These are phyloP conservation scores for Brachypodium distachyon DNA, from an alignment of 202 grass and related monocot genomes.

Conservation along the genomic window DNA sequence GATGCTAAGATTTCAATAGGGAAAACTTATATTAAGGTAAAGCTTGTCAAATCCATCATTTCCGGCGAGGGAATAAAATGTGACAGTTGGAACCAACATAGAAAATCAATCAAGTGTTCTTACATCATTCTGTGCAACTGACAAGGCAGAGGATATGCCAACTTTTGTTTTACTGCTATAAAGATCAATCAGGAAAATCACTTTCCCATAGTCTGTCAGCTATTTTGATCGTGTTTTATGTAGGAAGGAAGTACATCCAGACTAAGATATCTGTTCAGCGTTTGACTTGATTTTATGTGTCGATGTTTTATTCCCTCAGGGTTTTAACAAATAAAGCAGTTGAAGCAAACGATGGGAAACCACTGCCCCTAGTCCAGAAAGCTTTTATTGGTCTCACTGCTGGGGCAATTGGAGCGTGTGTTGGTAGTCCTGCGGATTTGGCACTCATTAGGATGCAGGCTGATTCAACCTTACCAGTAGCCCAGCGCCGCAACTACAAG, in stretches of 20 bases:
- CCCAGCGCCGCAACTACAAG: constrained; percentile 61
- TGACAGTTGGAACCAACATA: background rate
- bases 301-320: constrained; percentile 18
- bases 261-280: background rate
- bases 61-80: background rate
- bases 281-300: background rate
- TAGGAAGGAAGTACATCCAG: background rate
- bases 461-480: constrained; percentile 60
- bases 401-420: constrained; percentile 62
- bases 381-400: constrained; percentile 63
- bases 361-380: constrained; percentile 58
- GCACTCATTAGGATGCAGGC: constrained; percentile 75
- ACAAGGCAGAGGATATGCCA: background rate
- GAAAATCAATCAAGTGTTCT: background rate
- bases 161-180: background rate
- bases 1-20: background rate
- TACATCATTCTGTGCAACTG: background rate
- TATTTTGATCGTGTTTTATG: background rate
- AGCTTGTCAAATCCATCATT: background rate
- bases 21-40: background rate
- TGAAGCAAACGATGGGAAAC: constrained; percentile 63
- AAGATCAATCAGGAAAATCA: background rate
- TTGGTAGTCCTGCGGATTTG: constrained; percentile 76
- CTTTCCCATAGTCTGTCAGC: background rate
- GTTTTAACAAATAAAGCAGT: constrained; percentile 76